These are phyloP conservation scores for Blastocystis sp. DNA, from an alignment of 352 stramenopile species.

Conservation along the genomic window DNA sequence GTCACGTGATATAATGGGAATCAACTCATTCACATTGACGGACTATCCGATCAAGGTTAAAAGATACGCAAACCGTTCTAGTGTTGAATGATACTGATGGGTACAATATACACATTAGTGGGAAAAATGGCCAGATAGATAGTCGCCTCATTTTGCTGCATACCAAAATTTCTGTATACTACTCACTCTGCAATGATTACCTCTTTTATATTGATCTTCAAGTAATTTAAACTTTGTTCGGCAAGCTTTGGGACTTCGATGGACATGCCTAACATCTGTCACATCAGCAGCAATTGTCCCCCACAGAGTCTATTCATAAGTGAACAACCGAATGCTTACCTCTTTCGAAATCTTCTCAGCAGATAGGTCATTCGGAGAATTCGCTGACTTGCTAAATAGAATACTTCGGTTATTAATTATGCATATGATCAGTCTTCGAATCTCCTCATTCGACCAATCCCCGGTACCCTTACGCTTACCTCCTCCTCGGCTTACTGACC, in stretches of 20 bases:
- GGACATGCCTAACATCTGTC: background rate
- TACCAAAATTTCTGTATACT: background rate
- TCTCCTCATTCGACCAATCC: conserved; percentile 4
- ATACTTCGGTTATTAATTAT: background rate
- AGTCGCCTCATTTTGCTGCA: background rate
- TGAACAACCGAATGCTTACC: background rate
- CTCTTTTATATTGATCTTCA: background rate
- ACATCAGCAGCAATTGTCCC: background rate
- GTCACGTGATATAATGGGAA: background rate
- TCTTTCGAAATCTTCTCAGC: background rate
- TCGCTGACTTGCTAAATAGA: background rate
- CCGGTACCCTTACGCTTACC: background rate
- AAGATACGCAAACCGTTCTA: background rate
- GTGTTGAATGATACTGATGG: background rate
- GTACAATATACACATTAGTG: background rate
- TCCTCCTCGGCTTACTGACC: background rate
- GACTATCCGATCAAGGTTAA: background rate
- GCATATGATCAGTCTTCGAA: background rate
- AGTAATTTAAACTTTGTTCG: background rate
- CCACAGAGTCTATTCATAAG: background rate
- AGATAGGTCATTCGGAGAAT: background rate
- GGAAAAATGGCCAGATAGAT: background rate
- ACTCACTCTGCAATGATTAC: background rate
- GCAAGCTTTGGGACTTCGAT: background rate
- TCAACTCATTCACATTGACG: conserved; percentile 1